Evolutionary conservation across 2,329 filamentous ascomycete species (phyloP).

Genomic region (Blastomyces parvus): DNA sequence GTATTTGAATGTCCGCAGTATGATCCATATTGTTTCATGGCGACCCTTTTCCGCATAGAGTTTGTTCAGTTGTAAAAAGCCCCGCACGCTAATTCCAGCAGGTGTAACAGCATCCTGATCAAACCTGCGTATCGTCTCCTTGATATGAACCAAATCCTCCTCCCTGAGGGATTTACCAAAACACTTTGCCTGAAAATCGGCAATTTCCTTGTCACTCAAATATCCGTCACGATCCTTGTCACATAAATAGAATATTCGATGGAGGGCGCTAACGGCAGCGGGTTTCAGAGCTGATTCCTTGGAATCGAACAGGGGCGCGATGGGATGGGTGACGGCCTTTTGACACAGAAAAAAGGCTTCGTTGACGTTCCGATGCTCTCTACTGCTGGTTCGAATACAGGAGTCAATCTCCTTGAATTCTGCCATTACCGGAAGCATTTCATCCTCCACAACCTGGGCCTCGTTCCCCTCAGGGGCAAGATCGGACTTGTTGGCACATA

Average conservation of each 20-base stretch:
- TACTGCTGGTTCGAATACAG: constrained; percentile 87
- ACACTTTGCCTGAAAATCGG: constrained; percentile 81
- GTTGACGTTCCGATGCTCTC: constrained; percentile 87
- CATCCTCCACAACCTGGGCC: constrained; percentile 81
- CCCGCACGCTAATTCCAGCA: constrained; percentile 67
- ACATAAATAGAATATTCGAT: constrained; percentile 87
- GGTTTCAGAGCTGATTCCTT: constrained; percentile 87
- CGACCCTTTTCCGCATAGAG: constrained; percentile 95
- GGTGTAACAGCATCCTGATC: constrained; percentile 54
- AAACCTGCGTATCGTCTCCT: constrained; percentile 66
- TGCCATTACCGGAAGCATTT: constrained; percentile 96
- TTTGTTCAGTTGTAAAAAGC: constrained; percentile 86
- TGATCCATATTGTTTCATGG: constrained; percentile 97
- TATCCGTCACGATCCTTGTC: constrained; percentile 95
- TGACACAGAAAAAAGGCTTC: constrained; percentile 97
- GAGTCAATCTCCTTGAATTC: constrained; percentile 99
- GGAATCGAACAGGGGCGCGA: constrained; percentile 91
- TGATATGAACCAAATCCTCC: constrained; percentile 84
- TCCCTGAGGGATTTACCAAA: constrained; percentile 78
- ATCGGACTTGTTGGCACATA: constrained; percentile 98
- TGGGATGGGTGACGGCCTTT: constrained; percentile 94
- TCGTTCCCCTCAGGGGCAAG: constrained; percentile 64
- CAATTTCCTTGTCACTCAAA: constrained; percentile 80
- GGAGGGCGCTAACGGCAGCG: constrained; percentile 73
- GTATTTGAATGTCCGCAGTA: constrained; percentile 88